Evolutionary conservation across 2,329 filamentous ascomycete genomes (phyloP), one percentile per base, ranked within the genome.

Genomic region (Proliferodiscus dingleyae): DNA sequence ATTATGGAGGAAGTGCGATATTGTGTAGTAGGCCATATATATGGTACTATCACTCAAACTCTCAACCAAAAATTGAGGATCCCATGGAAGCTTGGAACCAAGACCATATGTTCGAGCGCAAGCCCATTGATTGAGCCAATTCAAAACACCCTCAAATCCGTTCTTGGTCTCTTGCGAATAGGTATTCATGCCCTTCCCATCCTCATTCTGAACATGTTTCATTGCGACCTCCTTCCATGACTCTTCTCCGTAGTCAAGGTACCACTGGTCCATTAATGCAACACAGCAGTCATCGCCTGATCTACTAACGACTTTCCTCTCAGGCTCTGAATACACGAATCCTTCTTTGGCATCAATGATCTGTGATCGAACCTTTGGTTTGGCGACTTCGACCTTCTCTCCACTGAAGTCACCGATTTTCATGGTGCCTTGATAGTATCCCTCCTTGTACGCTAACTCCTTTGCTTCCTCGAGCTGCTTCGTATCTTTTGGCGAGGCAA

Each of bases 111-210:
- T 88, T 64, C 93, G 79, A 41, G 89, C 87, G 63, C 90, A 96
- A 33, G 93, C 91, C 93, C 93, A 98, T 65, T 93, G 87, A 64
- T 87, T 89, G 52, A 98, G 76, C 93, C 93, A 98, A 66, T 85
- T 82, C 34, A 98, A 74, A 30, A 91, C 90, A 54, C 85, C 83
- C 66, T 89, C 81, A 64, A 97, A 95, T 5, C 80, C 80, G 64
- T 90, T 80, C 67, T 82, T 85, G 39, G 88, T 84, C 63, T 90
- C 87, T 24, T 72, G 65, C n/a, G 75, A 80, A 70, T 87, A 97
- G 6, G 87, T 87, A 67, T 96, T 87, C 51, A 96, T 71, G 23
- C 78, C 79, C 52, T 78, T 78, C 49, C 78, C 78, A 50, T 82
- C 75, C 46, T 74, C 77, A 61, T 83, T 81, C 44, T 79, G 77